phyloP scores from a whole-genome alignment of 192 early-diverging fungal genomes.

The Coemansia sp. region DNA sequence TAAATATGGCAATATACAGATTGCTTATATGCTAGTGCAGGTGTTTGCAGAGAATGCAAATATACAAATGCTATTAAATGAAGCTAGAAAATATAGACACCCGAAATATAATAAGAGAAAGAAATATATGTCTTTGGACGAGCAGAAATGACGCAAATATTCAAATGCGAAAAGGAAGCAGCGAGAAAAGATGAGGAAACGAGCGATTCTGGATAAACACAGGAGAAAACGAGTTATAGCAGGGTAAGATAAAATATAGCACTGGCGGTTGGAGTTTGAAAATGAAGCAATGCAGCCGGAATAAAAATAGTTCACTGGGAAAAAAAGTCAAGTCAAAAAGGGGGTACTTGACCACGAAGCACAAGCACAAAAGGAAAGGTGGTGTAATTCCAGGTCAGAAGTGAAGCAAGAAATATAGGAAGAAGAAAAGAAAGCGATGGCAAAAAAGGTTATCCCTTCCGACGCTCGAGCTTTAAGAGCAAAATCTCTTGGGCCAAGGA shows the following conservation, averaged over 20 bases:
- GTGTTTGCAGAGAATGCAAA: background rate
- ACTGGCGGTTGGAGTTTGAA: background rate
- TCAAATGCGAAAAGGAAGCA: background rate
- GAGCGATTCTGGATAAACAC: background rate
- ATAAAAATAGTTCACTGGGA: background rate
- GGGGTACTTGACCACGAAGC: background rate
- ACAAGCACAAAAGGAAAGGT: background rate
- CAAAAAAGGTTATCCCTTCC: slow-evolving; percentile 5
- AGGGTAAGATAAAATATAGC: background rate
- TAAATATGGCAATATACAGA: background rate
- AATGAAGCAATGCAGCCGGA: background rate
- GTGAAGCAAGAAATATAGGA: background rate
- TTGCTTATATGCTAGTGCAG: background rate
- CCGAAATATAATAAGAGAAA: slow-evolving; percentile 3
- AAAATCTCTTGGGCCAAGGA: background rate
- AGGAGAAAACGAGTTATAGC: background rate
- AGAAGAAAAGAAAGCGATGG: slow-evolving; percentile 7
- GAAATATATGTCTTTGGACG: background rate
- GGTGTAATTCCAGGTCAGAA: slow-evolving; percentile 5
- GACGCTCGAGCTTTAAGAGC: slow-evolving; percentile 14
- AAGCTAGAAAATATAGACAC: background rate
- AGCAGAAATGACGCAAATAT: background rate
- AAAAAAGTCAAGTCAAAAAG: background rate
- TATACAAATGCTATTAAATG: background rate
- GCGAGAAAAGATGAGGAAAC: background rate